Evolutionary conservation across 805 yeast species (phyloP), one percentile per base, ranked within the genome.

Genomic region (Ogataea methylovora): DNA sequence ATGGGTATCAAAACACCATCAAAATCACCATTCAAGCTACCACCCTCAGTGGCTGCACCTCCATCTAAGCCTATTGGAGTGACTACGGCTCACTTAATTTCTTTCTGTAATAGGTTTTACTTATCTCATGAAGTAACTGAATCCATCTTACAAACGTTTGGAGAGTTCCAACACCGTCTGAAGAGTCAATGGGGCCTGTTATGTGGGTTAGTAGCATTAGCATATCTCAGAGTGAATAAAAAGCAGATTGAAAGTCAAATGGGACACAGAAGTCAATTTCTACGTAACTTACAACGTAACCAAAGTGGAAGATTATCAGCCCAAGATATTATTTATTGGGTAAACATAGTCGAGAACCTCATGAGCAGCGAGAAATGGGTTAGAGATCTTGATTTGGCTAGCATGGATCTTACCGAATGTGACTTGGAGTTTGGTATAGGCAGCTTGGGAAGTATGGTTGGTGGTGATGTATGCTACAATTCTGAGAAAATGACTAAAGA

Each of bases 161-260:
- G 65, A 26, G 53, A 61, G 4, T 73, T 74, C 46, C 64, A 68
- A 30, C 65, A 67, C 29, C 73, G 74, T 42, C 68, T 79, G 26
- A 69, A 69, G 24, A 75, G 71, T 38, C 79, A 78, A 26, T 81
- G 87, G 86, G 74, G 76, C 7, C 52, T 82, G 16, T 71, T 81
- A 3, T 77, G 84, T 50, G 88, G 88, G 0, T 49, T 82, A 41
- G 65, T 80, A 1, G 62, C 79, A 24, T 69, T 79, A 14, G 77
- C 79, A 11, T 76, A 74, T 36, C 58, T 65, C 14, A 62, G 76
- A 12, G 63, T 80, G 22, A 76, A 77, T 50, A 66, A 69, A 36
- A 61, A 61, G 16, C 49, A 63, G 23, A 51, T 79, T 12, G 49
- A 58, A 3, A 49, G 56, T 10, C 70, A 69, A 31, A 60, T 76